Base-by-base conservation (phyloP, 345 rosid species). In the Lenwebbia sp. region DNA sequence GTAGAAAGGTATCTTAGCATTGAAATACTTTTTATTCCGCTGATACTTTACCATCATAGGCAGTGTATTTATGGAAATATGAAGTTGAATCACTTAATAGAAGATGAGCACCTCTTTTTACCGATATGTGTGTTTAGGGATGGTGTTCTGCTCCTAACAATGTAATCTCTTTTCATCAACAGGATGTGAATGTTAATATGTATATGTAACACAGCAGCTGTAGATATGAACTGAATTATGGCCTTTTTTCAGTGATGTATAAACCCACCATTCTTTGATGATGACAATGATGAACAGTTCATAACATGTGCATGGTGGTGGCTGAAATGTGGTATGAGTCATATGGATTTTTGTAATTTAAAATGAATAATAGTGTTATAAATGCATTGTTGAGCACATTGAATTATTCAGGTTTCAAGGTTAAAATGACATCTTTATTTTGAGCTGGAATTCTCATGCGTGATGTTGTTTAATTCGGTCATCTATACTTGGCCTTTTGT, bases 1-100 rank as follows among this genome's bases (percentile, higher is more conserved):
- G 99, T 93, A 92, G 99, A 92, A 97, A 96, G 99, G 99, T 96
- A 90, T 84, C 14, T 19, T 86, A 40, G 28, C 58, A 65, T 70
- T 21, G 47, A 21, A 55, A 19, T 83, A 19, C 75, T 55, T 83
- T 84, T 11, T 82, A 22, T 3, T 23, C 28, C 1, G 7, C 33
- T 22, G 10, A 50, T 47, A 41, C 74, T 13, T 62, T 17, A 49
- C 28, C 52, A 13, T 58, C 65, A 12, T 13, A 74, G 54, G 62
- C 10, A 21, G 41, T 49, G 37, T 44, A 51, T 25, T 75, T 23
- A 40, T 21, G 82, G 25, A 76, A 60, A 41, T 13, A 30, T 84
- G 51, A 47, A 60, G 81, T 74, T 52, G 44, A 53, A 53, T 74
- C 82, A 41, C 54, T 84, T 44, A 7, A 41, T 37, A 30, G 85